Evolutionary conservation across 2,329 filamentous ascomycete species (phyloP), one percentile per base, ranked within the genome.

Genomic region (Aspergillus clavatus): DNA sequence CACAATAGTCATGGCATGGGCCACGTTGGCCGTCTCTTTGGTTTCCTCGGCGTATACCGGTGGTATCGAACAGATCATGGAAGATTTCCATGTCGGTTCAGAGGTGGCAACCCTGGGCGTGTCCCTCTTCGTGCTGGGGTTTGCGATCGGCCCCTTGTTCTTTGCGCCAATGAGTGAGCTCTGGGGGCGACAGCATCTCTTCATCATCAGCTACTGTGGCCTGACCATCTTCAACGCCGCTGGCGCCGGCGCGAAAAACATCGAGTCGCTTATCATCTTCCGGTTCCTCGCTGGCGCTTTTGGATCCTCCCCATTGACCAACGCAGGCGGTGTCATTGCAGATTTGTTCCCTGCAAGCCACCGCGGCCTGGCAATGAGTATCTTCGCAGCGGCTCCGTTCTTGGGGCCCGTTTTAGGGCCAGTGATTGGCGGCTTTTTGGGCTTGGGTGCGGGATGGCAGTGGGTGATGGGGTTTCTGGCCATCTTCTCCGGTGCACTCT

Each of bases 331-430:
- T 43, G 78, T 82, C 7, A 79, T 83, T 48, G 78, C 80, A 8
- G 81, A 84, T 57, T 78, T 82, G 65, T 83, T 82, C 53, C 58
- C 69, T 7, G 74, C 76, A 3, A 63, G 68, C 0, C 67, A 81
- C 39, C 66, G 80, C 49, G 80, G 80, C 46, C 47, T 75, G 31
- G 84, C 83, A 0, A 76, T 82, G 51, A 77, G 79, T 14, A 59
- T 85, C 22, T 88, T 86, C 56, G 79, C 83, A 3, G 74, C 80
- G 11, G 81, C 82, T 6, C 83, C 83, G 0, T 86, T 85, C 61
- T 70, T 87, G 45, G 83, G 83, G 1, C 82, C 84, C 0, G 77
- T 67, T 43, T 79, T 70, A 59, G 82, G 84, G 0, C 85, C 85
- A 1, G 81, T 87, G 36, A 76, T 78, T 5, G 81, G 81, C 50